Evolutionary conservation across 208 protist species (phyloP).

Genomic region (Leishmania tarentolae): DNA sequence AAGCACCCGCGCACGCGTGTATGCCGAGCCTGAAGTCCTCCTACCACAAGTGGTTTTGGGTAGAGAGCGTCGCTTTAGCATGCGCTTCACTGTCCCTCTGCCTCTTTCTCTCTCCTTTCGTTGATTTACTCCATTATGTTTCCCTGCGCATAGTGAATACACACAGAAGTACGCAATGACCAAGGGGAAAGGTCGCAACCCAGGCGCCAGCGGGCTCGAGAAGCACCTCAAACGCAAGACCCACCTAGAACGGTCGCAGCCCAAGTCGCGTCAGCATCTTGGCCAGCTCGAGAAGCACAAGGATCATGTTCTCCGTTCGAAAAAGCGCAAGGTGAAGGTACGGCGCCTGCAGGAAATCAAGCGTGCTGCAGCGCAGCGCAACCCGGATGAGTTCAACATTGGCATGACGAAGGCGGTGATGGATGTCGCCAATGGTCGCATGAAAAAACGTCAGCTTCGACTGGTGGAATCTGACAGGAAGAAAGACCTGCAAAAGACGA

Average conservation of each 20-base stretch:
- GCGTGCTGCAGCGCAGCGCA: conserved; percentile 86
- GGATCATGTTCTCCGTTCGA: conserved; percentile 88
- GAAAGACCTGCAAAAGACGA: conserved; percentile 59
- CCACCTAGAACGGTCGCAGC: conserved; percentile 92
- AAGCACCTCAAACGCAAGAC: conserved; percentile 91
- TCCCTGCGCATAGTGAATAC: neutral
- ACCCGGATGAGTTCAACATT: conserved; percentile 95
- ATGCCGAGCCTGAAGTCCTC: neutral
- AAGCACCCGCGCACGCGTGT: neutral
- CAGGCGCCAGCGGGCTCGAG: conserved; percentile 75
- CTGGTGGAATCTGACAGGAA: conserved; percentile 47
- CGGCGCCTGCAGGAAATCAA: conserved; percentile 76
- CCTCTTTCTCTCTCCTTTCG: neutral
- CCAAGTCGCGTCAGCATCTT: conserved; percentile 71
- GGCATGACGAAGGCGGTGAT: conserved; percentile 92
- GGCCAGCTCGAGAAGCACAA: conserved; percentile 94
- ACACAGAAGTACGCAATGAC: conserved; percentile 51
- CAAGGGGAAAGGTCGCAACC: conserved; percentile 86
- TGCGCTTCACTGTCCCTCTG: neutral
- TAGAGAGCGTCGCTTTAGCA: neutral
- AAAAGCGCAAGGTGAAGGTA: conserved; percentile 79
- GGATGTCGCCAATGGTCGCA: conserved; percentile 83
- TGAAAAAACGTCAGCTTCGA: conserved; percentile 54
- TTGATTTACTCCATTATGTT: neutral
- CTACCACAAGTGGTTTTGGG: neutral